A percentile compares a stretch with the other conserved stretches of the same genome.
Evolutionary conservation across 495 filamentous ascomycete genomes (phyloP).

Genomic region (Penicillium tannophilum): DNA sequence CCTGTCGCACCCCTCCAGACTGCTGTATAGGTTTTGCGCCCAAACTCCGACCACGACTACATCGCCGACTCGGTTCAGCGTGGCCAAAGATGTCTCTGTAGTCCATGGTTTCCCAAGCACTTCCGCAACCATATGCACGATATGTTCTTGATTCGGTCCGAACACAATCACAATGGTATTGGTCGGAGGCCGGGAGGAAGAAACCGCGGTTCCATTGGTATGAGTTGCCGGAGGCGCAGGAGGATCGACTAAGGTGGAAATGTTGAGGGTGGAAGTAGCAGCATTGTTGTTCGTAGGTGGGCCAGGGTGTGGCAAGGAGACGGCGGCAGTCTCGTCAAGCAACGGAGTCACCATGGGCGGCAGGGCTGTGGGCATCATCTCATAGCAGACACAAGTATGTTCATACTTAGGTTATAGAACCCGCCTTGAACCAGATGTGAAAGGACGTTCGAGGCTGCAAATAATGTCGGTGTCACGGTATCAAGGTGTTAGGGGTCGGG

Average conservation of each 20-base stretch:
- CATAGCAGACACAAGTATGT: slow-evolving; percentile 30
- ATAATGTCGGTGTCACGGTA: neutral
- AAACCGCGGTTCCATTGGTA: slow-evolving; percentile 6
- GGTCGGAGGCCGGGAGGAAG: slow-evolving; percentile 9
- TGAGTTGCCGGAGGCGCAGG: slow-evolving; percentile 14
- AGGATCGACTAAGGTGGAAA: slow-evolving; percentile 13
- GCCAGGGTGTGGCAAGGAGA: slow-evolving; percentile 1
- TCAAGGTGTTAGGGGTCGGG: neutral
- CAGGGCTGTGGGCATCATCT: slow-evolving; percentile 47
- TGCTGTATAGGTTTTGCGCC: slow-evolving; percentile 52
- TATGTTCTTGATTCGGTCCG: slow-evolving; percentile 60
- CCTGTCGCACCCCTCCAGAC: slow-evolving; percentile 51
- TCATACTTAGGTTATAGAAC: slow-evolving; percentile 29
- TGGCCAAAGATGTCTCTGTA: slow-evolving; percentile 53
- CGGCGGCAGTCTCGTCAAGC: slow-evolving; percentile 24
- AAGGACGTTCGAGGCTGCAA: neutral
- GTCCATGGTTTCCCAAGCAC: slow-evolving; percentile 68
- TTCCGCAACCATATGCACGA: slow-evolving; percentile 68
- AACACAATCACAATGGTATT: slow-evolving; percentile 60
- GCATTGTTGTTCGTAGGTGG: slow-evolving; percentile 4
- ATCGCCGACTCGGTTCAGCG: slow-evolving; percentile 49
- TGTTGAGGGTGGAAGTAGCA: slow-evolving; percentile 12
- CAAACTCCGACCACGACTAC: slow-evolving; percentile 61
- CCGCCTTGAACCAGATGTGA: neutral
- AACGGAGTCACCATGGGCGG: slow-evolving; percentile 43